Evolutionary conservation across 345 rosid genomes (phyloP), one percentile per base, ranked within the genome.

Genomic region (Pugionium cornutum): DNA sequence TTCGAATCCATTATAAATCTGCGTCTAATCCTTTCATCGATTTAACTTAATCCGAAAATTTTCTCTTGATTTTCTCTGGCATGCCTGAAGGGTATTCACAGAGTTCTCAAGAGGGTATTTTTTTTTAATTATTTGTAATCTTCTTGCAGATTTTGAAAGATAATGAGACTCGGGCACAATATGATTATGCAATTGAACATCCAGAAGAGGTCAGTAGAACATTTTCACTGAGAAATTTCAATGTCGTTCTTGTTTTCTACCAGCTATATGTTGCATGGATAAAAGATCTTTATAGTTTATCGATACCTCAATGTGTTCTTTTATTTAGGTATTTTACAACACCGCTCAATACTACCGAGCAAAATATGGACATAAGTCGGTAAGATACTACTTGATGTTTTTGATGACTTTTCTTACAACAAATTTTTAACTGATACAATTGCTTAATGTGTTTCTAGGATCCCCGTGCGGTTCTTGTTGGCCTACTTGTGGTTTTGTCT

Each of bases 101-200:
- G 18, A 18, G 18, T 18, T 18, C 18, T 18, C 18, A 18, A 18
- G 18, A 18, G 18, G 18, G 18, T 18, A 18, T 18, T 18, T 18
- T 18, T 1, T n/a, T 27, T 36, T 32, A 53, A 34, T 26, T 26
- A 41, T 30, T 11, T 55, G 40, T 55, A 7, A 50, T 60, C 9
- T 5, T 32, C 4, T 62, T 80, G 70, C 77, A 90, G 97, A 94
- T 94, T 81, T 72, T 94, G 82, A 94, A 90, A 81, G 99, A 94
- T 78, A 96, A 94, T 39, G 86, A 86, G n/a, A 88, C 99, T 5
- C 73, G 99, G 25, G 79, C 81, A 69, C 95, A 90, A 34, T 94
- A 90, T 73, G 99, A 94, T 80, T 94, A 94, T 71, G 99, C 99
- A 6, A 80, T 90, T 72, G 97, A 86, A 10, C 99, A 94, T 75